A percentile compares a stretch with the other conserved stretches of the same genome.
Conservation (phyloP, 2,329 filamentous ascomycete species). For the Claviceps sp. region DNA sequence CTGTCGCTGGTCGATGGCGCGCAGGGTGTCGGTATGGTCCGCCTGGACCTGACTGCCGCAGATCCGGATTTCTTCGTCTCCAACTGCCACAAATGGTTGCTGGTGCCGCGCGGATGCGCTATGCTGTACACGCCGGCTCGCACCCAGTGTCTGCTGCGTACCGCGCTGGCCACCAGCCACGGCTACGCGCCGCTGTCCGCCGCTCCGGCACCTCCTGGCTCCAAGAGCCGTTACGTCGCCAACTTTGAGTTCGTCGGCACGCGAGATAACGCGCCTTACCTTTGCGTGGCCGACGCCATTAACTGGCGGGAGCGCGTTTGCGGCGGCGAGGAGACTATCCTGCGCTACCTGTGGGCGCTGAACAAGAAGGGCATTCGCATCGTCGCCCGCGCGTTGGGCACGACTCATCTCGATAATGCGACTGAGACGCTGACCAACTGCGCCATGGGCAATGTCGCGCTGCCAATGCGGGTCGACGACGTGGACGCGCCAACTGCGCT, state of each 20-base stretch:
- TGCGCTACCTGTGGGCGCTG: conserved; percentile 47
- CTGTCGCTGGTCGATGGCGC: conserved; percentile 72
- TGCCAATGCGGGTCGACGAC: conserved; percentile 44
- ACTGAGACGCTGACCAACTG: conserved; percentile 50
- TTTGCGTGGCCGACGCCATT: conserved; percentile 59
- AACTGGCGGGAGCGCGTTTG: conserved; percentile 55
- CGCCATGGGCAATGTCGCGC: conserved; percentile 56
- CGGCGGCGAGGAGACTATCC: conserved; percentile 61
- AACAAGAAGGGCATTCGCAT: conserved; percentile 49
- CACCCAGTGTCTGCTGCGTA: conserved; percentile 63
- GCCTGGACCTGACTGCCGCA: conserved; percentile 50
- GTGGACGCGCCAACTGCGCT: conserved; percentile 14
- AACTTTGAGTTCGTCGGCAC: conserved; percentile 72
- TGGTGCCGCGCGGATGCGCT: conserved; percentile 65
- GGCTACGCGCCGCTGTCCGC: conserved; percentile 43
- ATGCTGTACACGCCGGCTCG: conserved; percentile 64
- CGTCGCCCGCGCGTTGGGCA: conserved; percentile 52
- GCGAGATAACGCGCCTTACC: conserved; percentile 55
- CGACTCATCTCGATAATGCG: conserved; percentile 56
- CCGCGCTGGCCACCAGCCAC: conserved; percentile 67
- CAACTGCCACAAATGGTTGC: conserved; percentile 89
- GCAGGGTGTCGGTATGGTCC: conserved; percentile 70
- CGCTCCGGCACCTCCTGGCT: conserved; percentile 28
- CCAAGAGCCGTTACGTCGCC: conserved; percentile 47
- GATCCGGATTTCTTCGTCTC: conserved; percentile 77